Evolutionary conservation across 2,329 filamentous ascomycete genomes (phyloP).

Genomic region (Claviceps monticola): DNA sequence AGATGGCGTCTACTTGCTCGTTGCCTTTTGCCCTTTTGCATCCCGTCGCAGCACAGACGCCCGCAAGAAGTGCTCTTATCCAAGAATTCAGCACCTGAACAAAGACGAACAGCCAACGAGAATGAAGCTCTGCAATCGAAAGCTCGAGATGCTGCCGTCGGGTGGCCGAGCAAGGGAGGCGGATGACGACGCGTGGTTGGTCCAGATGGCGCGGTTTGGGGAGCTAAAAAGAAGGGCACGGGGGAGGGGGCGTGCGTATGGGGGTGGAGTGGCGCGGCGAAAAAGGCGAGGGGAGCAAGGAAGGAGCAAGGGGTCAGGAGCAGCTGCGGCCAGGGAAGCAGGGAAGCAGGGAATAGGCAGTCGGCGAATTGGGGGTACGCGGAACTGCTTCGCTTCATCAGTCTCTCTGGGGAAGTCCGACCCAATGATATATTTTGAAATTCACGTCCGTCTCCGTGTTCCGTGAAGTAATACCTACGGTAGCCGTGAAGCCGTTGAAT

Average conservation of each 20-base stretch:
- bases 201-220: conserved; percentile 15
- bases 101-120: not conserved
- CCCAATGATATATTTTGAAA: not conserved
- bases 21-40: not conserved
- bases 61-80: not conserved
- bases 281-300: too few relatives aligned
- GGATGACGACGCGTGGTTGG: conserved; percentile 23
- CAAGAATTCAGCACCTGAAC: not conserved
- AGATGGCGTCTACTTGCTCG: not conserved
- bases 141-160: conserved; percentile 1
- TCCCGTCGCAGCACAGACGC: too few relatives aligned
- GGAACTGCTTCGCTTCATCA: not conserved
- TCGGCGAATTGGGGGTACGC: not conserved
- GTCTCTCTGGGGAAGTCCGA: not conserved
- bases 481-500: not conserved
- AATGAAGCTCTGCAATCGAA: not conserved
- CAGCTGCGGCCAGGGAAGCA: not conserved
- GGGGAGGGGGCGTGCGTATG: not conserved
- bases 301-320: not conserved
- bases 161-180: conserved; percentile 7
- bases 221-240: not conserved
- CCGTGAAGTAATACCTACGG: not conserved
- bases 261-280: too few relatives aligned
- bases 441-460: too few relatives aligned
- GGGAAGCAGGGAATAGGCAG: not conserved